Base-by-base conservation (phyloP, 148 eudicot species). In the Hydrangea macrophylla region DNA sequence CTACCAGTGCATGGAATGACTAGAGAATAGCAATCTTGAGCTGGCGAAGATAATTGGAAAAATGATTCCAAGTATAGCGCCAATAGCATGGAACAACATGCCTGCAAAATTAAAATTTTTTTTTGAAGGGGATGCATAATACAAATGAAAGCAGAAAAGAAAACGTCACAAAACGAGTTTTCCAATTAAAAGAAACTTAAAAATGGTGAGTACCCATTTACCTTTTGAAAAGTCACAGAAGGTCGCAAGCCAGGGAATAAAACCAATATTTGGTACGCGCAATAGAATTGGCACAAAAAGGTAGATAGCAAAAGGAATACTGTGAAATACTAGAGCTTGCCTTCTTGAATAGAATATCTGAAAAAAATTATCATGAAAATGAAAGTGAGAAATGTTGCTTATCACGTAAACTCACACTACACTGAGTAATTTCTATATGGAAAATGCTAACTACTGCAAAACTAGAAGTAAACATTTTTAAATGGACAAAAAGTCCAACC, bases 1-100 rank as follows among this genome's bases (percentile, higher is more conserved):
- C 60, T 75, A 94, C 99, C 99, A 94, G 82, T 85, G 79, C 99
- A 94, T 94, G 44, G 97, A 75, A 51, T 85, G 81, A 37, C 78
- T 68, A 56, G 85, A 70, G 77, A 89, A 84, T 42, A 89, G 75
- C 79, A 91, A 70, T 82, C 96, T 77, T 60, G 84, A 42, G 67
- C 85, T 69, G 60, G 96, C 77, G 79, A 87, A 91, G 55, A 75
- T 65, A 22, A 83, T 69, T 18, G 99, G 97, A 58, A 89, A 61
- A 42, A 87, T 37, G 69, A 83, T 54, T 42, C 85, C 97, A 65
- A 91, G 81, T 72, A 87, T 54, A 67, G 89, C 75, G 13, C 88
- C 90, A 42, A 70, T 37, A 68, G 81, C 70, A 73, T 91, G 96
- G 69, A 76, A 75, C 72, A 85, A 75, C 72, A 83, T 57, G 69